Percentiles rank a stretch among this genome's conserved stretches.
Evolutionary conservation across 345 rosid species (phyloP).

Genomic region (Carallia pectinifolia): DNA sequence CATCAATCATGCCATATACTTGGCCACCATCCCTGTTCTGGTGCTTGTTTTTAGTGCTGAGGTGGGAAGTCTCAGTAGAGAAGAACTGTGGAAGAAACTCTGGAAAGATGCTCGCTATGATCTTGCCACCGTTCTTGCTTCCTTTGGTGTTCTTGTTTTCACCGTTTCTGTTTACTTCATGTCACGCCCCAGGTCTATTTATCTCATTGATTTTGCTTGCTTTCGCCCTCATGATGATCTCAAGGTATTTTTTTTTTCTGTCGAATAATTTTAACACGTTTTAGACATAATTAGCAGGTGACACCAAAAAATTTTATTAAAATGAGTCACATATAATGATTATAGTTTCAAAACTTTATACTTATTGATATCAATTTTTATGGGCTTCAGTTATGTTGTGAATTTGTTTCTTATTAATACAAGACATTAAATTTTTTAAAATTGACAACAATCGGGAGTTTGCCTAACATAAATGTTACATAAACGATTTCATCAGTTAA

Average conservation of each 20-base stretch:
- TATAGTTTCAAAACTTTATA: too few relatives aligned
- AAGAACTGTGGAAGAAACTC: slow-evolving; percentile 78
- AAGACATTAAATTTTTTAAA: too few relatives aligned
- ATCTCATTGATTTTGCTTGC: slow-evolving; percentile 84
- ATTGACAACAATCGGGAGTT: too few relatives aligned
- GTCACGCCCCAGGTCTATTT: slow-evolving; percentile 83
- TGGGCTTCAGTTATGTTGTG: too few relatives aligned
- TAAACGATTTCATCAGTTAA: too few relatives aligned
- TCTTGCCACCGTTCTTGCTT: slow-evolving; percentile 65
- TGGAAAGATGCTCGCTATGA: slow-evolving; percentile 80
- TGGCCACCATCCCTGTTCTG: slow-evolving; percentile 85
- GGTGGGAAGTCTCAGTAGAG: slow-evolving; percentile 74
- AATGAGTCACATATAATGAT: too few relatives aligned
- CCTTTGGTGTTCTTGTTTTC: slow-evolving; percentile 60
- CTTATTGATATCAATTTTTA: too few relatives aligned
- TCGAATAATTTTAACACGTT: too few relatives aligned
- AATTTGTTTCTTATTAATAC: too few relatives aligned
- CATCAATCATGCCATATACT: slow-evolving; percentile 87
- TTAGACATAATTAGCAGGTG: too few relatives aligned
- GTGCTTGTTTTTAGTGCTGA: slow-evolving; percentile 83
- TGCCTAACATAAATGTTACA: too few relatives aligned
- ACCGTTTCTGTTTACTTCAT: slow-evolving; percentile 72
- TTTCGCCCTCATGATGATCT: slow-evolving; percentile 70
- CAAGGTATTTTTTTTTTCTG: slow-evolving; percentile 47
- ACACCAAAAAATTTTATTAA: too few relatives aligned